These are phyloP conservation scores for Tetramitus jugosus DNA, from an alignment of 208 protist genomes.

Conservation along the genomic window DNA sequence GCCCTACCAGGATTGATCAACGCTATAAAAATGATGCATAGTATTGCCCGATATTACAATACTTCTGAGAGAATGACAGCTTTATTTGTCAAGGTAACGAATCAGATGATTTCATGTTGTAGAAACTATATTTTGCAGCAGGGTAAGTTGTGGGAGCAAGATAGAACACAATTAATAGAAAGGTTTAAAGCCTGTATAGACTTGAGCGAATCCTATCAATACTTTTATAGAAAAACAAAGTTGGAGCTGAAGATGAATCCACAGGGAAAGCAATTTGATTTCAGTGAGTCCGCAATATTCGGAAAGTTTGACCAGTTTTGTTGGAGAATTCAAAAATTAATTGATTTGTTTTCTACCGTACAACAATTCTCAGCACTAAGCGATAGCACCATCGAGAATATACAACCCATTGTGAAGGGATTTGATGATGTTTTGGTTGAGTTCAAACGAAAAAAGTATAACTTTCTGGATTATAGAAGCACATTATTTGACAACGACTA, in stretches of 20 bases:
- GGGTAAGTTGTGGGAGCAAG: conserved; percentile 42
- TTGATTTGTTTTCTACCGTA: conserved; percentile 59
- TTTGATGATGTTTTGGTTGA: conserved; percentile 46
- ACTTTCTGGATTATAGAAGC: conserved; percentile 44
- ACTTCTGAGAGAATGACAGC: conserved; percentile 55
- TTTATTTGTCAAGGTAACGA: conserved; percentile 67
- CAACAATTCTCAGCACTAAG: conserved; percentile 52
- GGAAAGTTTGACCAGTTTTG: conserved; percentile 70
- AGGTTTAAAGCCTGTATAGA: conserved; percentile 45
- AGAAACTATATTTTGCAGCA: conserved; percentile 38
- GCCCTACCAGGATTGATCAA: conserved; percentile 48
- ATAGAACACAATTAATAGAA: conserved; percentile 34
- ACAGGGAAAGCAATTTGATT: conserved; percentile 54
- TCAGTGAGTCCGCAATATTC: conserved; percentile 56
- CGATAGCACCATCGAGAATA: conserved; percentile 44
- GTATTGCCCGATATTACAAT: conserved; percentile 57
- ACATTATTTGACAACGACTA: conserved; percentile 31
- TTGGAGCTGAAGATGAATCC: conserved; percentile 37
- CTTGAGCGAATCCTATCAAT: conserved; percentile 53
- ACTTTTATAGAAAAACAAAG: conserved; percentile 37
- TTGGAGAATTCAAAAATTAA: conserved; percentile 56
- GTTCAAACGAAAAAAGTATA: conserved; percentile 39
- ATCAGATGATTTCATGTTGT: conserved; percentile 64
- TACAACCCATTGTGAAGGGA: too few relatives aligned
- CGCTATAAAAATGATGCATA: conserved; percentile 51